A percentile compares a stretch with the other conserved stretches of the same genome.
phyloP scores from a whole-genome alignment of 2,329 filamentous ascomycete species.

The Phyllosticta capitalensis region DNA sequence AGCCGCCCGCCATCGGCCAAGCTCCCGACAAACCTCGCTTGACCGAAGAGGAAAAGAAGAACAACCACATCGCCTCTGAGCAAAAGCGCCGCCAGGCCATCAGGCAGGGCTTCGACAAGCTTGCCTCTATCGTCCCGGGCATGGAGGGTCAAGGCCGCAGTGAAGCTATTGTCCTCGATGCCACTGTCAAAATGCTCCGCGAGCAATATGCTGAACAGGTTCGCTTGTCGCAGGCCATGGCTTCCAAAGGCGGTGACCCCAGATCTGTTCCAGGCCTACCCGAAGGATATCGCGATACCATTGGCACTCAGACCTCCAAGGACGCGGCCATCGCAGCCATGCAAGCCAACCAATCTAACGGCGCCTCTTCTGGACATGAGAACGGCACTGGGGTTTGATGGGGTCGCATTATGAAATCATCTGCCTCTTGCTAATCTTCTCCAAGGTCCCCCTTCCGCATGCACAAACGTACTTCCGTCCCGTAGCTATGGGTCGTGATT shows the following conservation, averaged over 20 bases:
- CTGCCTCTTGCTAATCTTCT: too few species aligned
- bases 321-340: not conserved
- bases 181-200: constrained; percentile 35
- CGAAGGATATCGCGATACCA: constrained; percentile 6
- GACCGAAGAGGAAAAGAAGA: constrained; percentile 62
- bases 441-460: too few species aligned
- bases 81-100: constrained; percentile 65
- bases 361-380: not conserved
- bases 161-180: constrained; percentile 70
- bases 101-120: constrained; percentile 70
- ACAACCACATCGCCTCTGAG: constrained; percentile 62
- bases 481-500: too few species aligned
- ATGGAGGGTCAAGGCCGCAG: constrained; percentile 75
- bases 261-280: constrained; percentile 5
- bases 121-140: constrained; percentile 72
- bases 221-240: constrained; percentile 20
- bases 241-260: constrained; percentile 4
- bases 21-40: constrained; percentile 50
- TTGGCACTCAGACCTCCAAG: constrained; percentile 7
- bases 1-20: not conserved
- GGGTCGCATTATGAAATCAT: too few species aligned
- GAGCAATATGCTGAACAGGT: constrained; percentile 30
- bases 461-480: too few species aligned
- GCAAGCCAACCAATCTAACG: not conserved
- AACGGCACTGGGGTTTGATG: not conserved